phyloP scores from a whole-genome alignment of 129 eudicot species.

The Flaveria robusta region DNA sequence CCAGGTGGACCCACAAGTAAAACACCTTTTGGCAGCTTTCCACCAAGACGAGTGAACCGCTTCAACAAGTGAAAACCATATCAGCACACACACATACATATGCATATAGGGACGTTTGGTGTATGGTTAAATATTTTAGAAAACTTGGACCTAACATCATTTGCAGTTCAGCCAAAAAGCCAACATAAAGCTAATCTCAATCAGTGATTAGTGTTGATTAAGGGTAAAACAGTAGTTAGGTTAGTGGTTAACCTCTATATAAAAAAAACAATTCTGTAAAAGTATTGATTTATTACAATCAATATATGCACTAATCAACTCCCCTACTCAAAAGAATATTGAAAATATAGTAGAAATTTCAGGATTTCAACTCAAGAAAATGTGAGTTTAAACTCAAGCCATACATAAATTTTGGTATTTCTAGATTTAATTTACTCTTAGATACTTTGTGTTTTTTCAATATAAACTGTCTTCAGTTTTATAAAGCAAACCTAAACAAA shows the following conservation, averaged over 20 bases:
- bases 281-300: not conserved
- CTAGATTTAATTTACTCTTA: not conserved
- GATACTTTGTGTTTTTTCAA: not conserved
- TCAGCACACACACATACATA: not conserved
- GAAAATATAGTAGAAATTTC: not conserved
- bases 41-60: conserved; percentile 88
- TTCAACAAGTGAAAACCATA: conserved; percentile 29
- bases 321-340: not conserved
- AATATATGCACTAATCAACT: not conserved
- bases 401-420: not conserved
- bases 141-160: not conserved
- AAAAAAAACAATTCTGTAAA: not conserved
- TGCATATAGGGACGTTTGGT: not conserved
- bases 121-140: not conserved
- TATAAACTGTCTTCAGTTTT: not conserved
- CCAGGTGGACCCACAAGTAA: conserved; percentile 17
- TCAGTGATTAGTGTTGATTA: not conserved
- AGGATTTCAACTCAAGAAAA: not conserved
- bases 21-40: conserved; percentile 86
- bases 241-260: not conserved
- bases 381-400: not conserved
- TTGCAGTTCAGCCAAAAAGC: not conserved
- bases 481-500: not conserved
- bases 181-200: not conserved
- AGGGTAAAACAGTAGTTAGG: not conserved